A percentile compares a stretch with the other conserved stretches of the same genome.
These are phyloP conservation scores for Rhipidocladum racemiflorum DNA, from an alignment of 176 grass and related monocot species.

Conservation along the genomic window DNA sequence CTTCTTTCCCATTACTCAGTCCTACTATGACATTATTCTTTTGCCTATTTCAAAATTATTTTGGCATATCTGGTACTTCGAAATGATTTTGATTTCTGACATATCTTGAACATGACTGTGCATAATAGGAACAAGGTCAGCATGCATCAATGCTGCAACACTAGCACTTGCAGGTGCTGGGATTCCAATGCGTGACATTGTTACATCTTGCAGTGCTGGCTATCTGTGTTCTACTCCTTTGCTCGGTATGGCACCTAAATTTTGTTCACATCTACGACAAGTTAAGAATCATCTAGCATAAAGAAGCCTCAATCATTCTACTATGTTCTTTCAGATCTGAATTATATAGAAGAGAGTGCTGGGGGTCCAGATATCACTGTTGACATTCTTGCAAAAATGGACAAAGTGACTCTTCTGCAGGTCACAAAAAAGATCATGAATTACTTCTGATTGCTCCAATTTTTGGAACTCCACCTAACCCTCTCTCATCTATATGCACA, in stretches of 20 bases:
- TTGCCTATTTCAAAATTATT: background rate
- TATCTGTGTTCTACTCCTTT: constrained; percentile 90
- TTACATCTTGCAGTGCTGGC: constrained; percentile 95
- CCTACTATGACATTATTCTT: background rate
- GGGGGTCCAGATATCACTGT: constrained; percentile 90
- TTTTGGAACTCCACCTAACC: background rate
- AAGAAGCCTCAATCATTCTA: constrained; percentile 1
- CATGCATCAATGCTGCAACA: constrained; percentile 98
- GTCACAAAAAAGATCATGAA: constrained; percentile 38
- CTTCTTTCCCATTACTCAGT: background rate
- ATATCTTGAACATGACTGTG: constrained; percentile 18
- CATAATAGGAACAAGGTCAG: constrained; percentile 80
- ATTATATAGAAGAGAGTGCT: constrained; percentile 93
- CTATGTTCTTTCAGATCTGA: constrained; percentile 66
- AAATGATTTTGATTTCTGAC: background rate
- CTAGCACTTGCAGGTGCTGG: constrained; percentile 92
- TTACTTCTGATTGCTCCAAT: background rate
- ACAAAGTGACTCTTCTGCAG: constrained; percentile 97
- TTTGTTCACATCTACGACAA: constrained; percentile 3
- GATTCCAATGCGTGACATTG: constrained; percentile 91
- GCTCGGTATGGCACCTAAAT: constrained; percentile 50
- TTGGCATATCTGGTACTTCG: background rate
- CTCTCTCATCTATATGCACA: background rate
- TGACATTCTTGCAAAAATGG: constrained; percentile 83
- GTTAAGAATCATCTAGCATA: background rate